phyloP scores from a whole-genome alignment of 306 rosid genomes.

The Leucaena leucocephala region DNA sequence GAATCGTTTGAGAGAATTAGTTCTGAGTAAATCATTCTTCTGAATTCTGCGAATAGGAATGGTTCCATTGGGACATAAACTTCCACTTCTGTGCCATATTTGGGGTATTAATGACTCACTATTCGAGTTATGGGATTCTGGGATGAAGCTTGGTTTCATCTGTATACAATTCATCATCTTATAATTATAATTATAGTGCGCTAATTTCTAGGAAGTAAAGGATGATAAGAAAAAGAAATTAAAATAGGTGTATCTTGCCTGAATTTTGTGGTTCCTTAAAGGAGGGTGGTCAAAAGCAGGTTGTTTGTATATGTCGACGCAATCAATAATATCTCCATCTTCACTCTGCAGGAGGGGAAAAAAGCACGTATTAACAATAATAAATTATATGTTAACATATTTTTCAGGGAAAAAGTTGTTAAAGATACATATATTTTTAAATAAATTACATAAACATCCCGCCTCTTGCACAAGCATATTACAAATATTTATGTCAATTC shows the following conservation, averaged over 20 bases:
- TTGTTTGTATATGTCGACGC: constrained; percentile 55
- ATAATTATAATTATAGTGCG: neutral
- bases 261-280: constrained; percentile 52
- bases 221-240: neutral
- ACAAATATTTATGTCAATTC: too few relatives aligned
- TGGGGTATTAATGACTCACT: constrained; percentile 26
- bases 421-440: neutral
- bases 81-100: constrained; percentile 69
- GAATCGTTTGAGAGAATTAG: constrained; percentile 43
- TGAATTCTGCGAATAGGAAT: constrained; percentile 62
- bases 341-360: constrained; percentile 45
- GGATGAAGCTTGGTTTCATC: constrained; percentile 46
- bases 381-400: neutral
- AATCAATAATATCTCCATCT: constrained; percentile 68
- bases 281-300: constrained; percentile 67
- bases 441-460: too few relatives aligned
- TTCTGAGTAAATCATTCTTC: constrained; percentile 50
- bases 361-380: neutral
- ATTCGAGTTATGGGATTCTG: constrained; percentile 20
- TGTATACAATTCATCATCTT: constrained; percentile 15
- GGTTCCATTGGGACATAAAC: constrained; percentile 65
- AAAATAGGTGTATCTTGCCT: constrained; percentile 22
- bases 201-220: neutral
- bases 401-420: neutral
- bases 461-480: too few relatives aligned